A percentile compares a stretch with the other conserved stretches of the same genome.
These are phyloP conservation scores for Trypanosoma grayi DNA, from an alignment of 208 protist genomes.

Conservation along the genomic window DNA sequence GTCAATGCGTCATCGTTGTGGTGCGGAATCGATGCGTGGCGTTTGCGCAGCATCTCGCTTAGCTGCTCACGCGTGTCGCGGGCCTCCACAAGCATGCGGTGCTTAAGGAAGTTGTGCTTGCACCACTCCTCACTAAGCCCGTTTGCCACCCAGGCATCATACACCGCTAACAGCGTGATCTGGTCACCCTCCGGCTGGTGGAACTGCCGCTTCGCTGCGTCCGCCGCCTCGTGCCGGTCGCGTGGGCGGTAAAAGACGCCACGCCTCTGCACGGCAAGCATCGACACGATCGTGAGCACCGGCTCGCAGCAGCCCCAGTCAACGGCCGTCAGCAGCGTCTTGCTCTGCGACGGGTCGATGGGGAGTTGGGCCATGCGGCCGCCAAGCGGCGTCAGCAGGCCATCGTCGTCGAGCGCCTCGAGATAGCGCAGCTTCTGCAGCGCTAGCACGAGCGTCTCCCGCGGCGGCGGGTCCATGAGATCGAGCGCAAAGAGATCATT, in stretches of 20 bases:
- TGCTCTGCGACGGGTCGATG: constrained; percentile 97
- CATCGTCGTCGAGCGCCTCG: constrained; percentile 98
- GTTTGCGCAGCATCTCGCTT: constrained; percentile 92
- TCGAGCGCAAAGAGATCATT: constrained; percentile 96
- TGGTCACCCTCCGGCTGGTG: constrained; percentile 96
- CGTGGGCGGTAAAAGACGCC: constrained; percentile 91
- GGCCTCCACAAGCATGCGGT: constrained; percentile 93
- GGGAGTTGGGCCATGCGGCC: constrained; percentile 99
- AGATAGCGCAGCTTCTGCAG: constrained; percentile 97
- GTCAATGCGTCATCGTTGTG: constrained; percentile 89
- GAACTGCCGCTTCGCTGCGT: constrained; percentile 97
- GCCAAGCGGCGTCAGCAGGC: constrained; percentile 96
- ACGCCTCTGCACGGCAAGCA: constrained; percentile 94
- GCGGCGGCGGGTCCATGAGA: constrained; percentile 97
- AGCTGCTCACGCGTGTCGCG: constrained; percentile 97
- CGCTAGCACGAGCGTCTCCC: constrained; percentile 93
- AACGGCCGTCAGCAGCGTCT: constrained; percentile 96
- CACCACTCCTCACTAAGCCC: constrained; percentile 96
- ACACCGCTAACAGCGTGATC: constrained; percentile 96
- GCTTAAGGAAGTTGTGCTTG: constrained; percentile 97
- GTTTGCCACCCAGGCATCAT: constrained; percentile 87
- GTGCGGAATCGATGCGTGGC: constrained; percentile 93
- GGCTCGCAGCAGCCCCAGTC: constrained; percentile 97
- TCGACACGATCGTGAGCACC: constrained; percentile 98
- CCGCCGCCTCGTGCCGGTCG: constrained; percentile 90